A percentile compares a stretch with the other conserved stretches of the same genome.
Evolutionary conservation across 2,329 filamentous ascomycete species (phyloP).

Genomic region (Gaeumannomyces sp.): DNA sequence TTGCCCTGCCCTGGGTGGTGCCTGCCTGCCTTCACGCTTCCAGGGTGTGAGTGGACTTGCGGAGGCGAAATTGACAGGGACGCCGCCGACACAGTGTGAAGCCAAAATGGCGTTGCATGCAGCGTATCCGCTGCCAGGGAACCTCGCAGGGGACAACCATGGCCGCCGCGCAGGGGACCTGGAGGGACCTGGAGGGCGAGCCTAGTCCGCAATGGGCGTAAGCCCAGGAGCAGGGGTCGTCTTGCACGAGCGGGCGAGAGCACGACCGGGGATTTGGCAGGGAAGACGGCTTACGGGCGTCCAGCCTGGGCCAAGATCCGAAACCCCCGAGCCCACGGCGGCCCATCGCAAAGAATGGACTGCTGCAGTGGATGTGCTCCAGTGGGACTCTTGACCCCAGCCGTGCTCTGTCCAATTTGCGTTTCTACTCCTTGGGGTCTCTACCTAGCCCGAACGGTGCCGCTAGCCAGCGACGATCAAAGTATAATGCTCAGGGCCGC

Average conservation of each 20-base stretch:
- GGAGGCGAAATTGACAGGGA: conserved; percentile 7
- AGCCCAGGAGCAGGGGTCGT: not conserved
- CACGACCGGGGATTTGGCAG: conserved; percentile 1
- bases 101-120: not conserved
- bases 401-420: too few relatives aligned
- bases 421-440: not conserved
- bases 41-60: not conserved
- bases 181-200: too few relatives aligned
- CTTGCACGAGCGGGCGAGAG: not conserved
- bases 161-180: not conserved
- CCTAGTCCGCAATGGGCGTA: not conserved
- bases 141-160: not conserved
- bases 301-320: not conserved
- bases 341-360: not conserved
- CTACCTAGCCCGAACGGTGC: not conserved
- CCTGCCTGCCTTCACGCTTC: not conserved
- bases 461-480: not conserved
- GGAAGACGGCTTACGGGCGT: not conserved
- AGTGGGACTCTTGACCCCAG: too few relatives aligned
- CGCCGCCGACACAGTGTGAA: conserved; percentile 6
- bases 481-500: not conserved
- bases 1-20: not conserved
- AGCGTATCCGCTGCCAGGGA: not conserved
- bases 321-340: not conserved
- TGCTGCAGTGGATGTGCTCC: too few relatives aligned